phyloP scores from a whole-genome alignment of 164 flowering plant species.

The Stephania yunnanensis region DNA sequence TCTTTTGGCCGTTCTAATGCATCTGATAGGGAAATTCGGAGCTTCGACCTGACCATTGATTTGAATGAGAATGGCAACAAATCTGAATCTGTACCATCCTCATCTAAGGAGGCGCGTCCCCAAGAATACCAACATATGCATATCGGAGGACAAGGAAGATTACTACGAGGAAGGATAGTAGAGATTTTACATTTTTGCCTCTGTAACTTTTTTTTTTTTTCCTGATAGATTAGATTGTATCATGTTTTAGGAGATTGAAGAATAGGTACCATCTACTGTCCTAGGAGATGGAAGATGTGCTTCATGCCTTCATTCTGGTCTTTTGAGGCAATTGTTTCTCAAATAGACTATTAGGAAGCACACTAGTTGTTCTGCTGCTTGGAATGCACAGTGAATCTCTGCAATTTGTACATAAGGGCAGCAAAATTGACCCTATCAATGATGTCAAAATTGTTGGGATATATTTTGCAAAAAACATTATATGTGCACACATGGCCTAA shows the following conservation, averaged over 20 bases:
- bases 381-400: no score
- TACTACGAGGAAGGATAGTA: constrained; percentile 80
- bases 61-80: constrained; percentile 42
- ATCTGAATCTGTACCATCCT: constrained; percentile 9
- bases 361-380: no score
- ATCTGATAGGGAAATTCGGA: constrained; percentile 25
- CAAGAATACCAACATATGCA: no score
- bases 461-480: no score
- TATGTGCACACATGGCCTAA: no score
- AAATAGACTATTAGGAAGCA: no score
- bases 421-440: no score
- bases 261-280: background rate
- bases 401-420: no score
- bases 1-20: constrained; percentile 9
- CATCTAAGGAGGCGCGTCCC: constrained; percentile 16
- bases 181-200: background rate
- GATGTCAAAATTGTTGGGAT: no score
- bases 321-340: background rate
- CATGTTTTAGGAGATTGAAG: background rate
- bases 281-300: background rate
- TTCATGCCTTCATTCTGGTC: background rate
- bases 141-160: constrained; percentile 88
- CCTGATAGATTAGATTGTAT: background rate
- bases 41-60: constrained; percentile 63
- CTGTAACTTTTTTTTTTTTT: background rate